phyloP scores from a whole-genome alignment of 176 grass and related monocot genomes.

The Avena eriantha region DNA sequence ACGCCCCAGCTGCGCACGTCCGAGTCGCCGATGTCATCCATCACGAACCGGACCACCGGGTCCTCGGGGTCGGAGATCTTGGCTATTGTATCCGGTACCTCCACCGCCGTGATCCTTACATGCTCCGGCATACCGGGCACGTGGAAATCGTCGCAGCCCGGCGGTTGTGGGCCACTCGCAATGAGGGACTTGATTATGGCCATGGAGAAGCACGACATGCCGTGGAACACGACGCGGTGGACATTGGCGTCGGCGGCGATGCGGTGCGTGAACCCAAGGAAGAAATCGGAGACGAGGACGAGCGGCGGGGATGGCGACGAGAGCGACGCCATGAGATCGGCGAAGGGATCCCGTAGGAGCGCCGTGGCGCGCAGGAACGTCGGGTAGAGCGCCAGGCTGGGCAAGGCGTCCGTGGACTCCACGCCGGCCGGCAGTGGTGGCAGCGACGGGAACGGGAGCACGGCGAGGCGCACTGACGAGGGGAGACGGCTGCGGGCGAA shows the following conservation, averaged over 20 bases:
- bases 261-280: conserved; percentile 57
- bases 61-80: neutral
- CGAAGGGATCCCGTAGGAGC: neutral
- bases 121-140: neutral
- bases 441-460: neutral
- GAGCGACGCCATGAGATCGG: neutral
- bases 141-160: neutral
- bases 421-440: neutral
- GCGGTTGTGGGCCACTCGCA: neutral
- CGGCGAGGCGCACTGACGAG: neutral
- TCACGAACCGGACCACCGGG: neutral
- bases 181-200: conserved; percentile 47
- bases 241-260: conserved; percentile 30
- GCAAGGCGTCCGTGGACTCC: neutral
- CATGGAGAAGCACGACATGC: conserved; percentile 73
- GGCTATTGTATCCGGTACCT: neutral
- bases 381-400: neutral
- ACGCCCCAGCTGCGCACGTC: neutral
- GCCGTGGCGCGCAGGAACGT: neutral
- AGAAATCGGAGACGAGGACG: conserved; percentile 75
- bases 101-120: neutral
- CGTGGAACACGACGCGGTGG: conserved; percentile 61
- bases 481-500: neutral
- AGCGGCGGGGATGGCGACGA: conserved; percentile 8
- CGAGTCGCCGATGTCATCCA: neutral